phyloP scores from a whole-genome alignment of 441 rosid genomes.

The Mallotus repandus region DNA sequence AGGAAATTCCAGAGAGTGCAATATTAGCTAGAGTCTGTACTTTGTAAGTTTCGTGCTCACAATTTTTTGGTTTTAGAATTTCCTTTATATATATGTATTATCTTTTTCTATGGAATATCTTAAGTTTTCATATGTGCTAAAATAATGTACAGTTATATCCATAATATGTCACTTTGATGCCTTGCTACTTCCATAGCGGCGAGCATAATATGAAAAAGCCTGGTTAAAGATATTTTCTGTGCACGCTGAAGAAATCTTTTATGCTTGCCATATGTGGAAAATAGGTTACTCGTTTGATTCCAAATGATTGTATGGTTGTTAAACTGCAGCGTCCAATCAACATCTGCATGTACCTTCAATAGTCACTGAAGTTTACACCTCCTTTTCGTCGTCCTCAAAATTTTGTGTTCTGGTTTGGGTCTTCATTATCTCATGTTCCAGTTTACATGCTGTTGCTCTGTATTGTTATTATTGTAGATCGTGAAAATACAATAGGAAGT shows the following conservation, averaged over 20 bases:
- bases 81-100: background rate
- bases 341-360: no score
- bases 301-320: background rate
- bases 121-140: background rate
- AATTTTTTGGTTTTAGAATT: conserved; percentile 2
- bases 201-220: no score
- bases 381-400: no score
- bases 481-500: no score
- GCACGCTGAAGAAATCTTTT: no score
- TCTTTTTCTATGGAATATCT: background rate
- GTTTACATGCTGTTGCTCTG: no score
- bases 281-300: background rate
- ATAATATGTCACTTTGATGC: background rate
- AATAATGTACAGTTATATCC: background rate
- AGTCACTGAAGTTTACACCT: no score
- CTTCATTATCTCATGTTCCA: no score
- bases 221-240: no score
- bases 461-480: no score
- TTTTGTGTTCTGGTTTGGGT: no score
- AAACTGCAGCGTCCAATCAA: background rate
- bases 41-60: conserved; percentile 3
- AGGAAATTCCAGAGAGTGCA: conserved; percentile 46
- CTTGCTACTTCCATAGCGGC: background rate
- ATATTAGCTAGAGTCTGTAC: conserved; percentile 39
- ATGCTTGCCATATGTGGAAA: no score